phyloP scores from a whole-genome alignment of 768 basidiomycete species.

The Mycena maculata region DNA sequence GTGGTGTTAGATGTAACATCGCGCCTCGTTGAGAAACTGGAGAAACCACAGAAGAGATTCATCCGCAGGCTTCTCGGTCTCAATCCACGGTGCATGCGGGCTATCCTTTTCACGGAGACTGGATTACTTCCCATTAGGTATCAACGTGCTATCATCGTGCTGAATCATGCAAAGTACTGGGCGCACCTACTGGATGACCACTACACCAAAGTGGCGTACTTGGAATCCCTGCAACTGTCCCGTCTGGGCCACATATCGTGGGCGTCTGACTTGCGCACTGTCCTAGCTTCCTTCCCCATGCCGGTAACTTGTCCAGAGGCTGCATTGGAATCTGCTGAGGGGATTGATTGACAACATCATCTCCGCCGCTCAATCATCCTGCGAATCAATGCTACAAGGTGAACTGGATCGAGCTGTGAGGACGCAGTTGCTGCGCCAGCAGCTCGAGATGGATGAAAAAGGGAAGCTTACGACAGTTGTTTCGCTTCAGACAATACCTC shows the following conservation, averaged over 20 bases:
- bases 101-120: slow-evolving; percentile 41
- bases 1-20: not conserved
- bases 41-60: not conserved
- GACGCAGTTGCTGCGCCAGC: slow-evolving; percentile 13
- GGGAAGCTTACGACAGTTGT: slow-evolving; percentile 3
- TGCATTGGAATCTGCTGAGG: not conserved
- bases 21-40: not conserved
- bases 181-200: slow-evolving; percentile 4
- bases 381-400: not conserved
- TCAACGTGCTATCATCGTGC: slow-evolving; percentile 34
- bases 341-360: slow-evolving; percentile 10
- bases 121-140: slow-evolving; percentile 39
- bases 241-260: not conserved
- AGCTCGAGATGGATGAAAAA: not conserved
- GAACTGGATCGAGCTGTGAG: slow-evolving; percentile 6
- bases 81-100: slow-evolving; percentile 11
- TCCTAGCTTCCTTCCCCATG: slow-evolving; percentile 11
- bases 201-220: not conserved
- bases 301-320: not conserved
- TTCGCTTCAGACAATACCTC: slow-evolving; percentile 17
- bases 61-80: not conserved
- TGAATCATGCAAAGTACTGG: slow-evolving; percentile 36
- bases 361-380: not conserved
- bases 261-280: slow-evolving; percentile 16
- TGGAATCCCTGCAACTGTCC: slow-evolving; percentile 1